Evolutionary conservation across 176 grass and related monocot genomes (phyloP).

Genomic region (Lolium perenne): DNA sequence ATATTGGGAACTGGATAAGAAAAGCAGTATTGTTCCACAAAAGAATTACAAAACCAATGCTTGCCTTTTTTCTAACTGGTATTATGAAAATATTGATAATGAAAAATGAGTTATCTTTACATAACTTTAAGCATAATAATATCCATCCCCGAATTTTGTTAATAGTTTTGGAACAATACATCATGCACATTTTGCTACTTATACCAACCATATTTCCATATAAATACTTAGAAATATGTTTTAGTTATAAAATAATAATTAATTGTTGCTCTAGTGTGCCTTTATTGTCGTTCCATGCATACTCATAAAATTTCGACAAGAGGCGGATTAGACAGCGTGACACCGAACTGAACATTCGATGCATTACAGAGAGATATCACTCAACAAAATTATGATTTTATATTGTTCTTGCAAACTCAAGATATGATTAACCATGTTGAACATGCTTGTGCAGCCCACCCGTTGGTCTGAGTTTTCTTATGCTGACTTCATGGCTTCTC

Average conservation of each 20-base stretch:
- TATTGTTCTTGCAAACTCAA: slow-evolving; percentile 1
- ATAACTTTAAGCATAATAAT: neutral
- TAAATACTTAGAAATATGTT: neutral
- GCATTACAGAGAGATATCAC: too few relatives aligned
- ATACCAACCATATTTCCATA: neutral
- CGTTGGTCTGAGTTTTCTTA: neutral
- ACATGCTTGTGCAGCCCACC: neutral
- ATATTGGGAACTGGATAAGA: neutral
- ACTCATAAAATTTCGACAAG: neutral
- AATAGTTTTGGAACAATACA: neutral
- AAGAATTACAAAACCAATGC: too few relatives aligned
- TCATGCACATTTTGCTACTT: neutral
- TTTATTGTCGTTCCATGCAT: neutral
- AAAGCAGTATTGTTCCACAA: neutral
- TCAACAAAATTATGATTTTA: neutral
- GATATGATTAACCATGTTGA: slow-evolving; percentile 3
- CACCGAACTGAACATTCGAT: neutral
- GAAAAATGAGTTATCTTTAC: neutral
- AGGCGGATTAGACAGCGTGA: neutral
- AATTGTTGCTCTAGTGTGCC: neutral
- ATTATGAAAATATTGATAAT: too few relatives aligned
- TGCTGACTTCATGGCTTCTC: neutral
- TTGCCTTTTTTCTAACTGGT: too few relatives aligned
- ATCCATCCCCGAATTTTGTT: neutral
- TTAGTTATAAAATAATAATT: too few relatives aligned